A percentile compares a stretch with the other conserved stretches of the same genome.
Conservation (phyloP, 176 grass and related monocot genomes). For the Lolium rigidum region DNA sequence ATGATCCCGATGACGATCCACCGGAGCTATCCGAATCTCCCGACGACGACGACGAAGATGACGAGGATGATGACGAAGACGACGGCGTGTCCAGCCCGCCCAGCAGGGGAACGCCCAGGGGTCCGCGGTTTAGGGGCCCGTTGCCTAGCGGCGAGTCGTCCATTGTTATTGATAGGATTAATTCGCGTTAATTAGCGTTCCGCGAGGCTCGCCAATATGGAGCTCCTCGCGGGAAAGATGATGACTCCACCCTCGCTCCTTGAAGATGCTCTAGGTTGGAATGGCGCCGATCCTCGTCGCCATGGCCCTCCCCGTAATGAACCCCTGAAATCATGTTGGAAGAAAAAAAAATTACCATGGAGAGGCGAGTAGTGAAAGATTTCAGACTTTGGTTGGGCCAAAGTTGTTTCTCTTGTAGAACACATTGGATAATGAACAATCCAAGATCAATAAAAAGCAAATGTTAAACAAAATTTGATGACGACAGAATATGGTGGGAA, state of each 20-base stretch:
- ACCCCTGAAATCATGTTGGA: constrained; percentile 45
- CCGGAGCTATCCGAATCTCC: not conserved
- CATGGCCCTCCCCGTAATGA: constrained; percentile 26
- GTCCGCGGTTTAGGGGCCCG: not conserved
- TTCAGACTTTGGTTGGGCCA: not conserved
- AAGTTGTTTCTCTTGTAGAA: not conserved
- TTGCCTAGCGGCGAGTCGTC: constrained; percentile 14
- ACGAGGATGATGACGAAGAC: not conserved
- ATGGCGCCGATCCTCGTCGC: constrained; percentile 13
- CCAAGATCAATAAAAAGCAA: not conserved
- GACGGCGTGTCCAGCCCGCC: not conserved
- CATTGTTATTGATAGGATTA: constrained; percentile 23
- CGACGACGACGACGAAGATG: not conserved
- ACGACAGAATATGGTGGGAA: not conserved
- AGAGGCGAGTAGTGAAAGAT: not conserved
- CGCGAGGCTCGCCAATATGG: constrained; percentile 31
- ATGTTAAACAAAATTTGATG: not conserved
- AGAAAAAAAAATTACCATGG: not conserved
- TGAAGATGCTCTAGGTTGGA: constrained; percentile 9
- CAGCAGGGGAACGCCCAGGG: constrained; percentile 26
- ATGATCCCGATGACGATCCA: constrained; percentile 20
- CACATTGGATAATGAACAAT: not conserved
- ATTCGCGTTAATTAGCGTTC: not conserved
- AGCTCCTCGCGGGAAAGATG: constrained; percentile 41
- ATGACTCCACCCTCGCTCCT: constrained; percentile 45